These are phyloP conservation scores for Deakozyma indianensis DNA, from an alignment of 805 yeast genomes.

Conservation along the genomic window DNA sequence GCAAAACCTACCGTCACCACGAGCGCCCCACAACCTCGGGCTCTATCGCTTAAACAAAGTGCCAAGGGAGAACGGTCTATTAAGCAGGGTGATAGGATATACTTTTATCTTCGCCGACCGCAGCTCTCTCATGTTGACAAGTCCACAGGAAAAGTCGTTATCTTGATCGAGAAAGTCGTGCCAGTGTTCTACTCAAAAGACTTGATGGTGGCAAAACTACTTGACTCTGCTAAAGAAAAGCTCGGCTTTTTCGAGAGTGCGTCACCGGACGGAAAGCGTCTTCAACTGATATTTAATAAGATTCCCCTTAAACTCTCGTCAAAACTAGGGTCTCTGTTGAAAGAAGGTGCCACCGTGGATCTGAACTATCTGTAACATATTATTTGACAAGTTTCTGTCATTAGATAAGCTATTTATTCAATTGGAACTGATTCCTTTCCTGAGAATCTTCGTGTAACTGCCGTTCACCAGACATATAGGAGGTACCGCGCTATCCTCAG, in stretches of 20 bases:
- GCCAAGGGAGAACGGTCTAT: background rate
- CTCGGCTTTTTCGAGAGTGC: background rate
- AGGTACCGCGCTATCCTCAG: no score
- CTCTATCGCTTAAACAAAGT: background rate
- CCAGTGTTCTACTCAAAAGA: background rate
- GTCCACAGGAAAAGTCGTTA: no score
- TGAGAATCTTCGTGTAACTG: no score
- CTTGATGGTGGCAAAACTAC: background rate
- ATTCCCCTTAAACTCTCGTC: background rate
- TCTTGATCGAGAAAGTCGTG: background rate
- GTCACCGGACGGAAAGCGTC: background rate
- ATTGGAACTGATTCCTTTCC: no score
- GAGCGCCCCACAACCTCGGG: no score
- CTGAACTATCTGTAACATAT: background rate
- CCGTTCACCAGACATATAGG: no score
- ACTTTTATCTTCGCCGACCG: background rate
- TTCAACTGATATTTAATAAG: background rate
- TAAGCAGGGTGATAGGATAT: background rate
- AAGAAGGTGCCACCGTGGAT: background rate
- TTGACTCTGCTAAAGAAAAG: background rate
- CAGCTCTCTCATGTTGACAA: no score
- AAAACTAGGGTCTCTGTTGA: background rate
- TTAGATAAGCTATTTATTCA: no score
- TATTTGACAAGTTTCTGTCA: no score
- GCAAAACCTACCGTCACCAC: no score